Evolutionary conservation across 2,329 filamentous ascomycete species (phyloP), one percentile per base, ranked within the genome.

Genomic region (Hymenoscyphus occultus): DNA sequence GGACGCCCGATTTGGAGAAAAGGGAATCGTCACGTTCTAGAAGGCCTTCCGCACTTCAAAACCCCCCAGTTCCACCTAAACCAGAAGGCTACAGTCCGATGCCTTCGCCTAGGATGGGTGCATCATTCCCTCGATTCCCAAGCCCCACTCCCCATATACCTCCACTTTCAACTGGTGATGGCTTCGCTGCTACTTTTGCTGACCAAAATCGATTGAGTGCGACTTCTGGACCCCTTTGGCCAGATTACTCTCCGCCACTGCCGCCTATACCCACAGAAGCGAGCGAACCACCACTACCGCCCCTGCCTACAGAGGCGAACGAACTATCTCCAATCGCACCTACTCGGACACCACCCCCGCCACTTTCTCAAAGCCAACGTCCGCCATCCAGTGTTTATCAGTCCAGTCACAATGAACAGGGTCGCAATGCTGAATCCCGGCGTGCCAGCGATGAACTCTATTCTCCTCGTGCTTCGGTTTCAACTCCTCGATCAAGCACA

Each of bases 11-110:
- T 16, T 71, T 73, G 1, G 73, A 76, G 22, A 72, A 76, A 31
- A 74, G 74, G 63, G 78, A 78, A 31, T 75, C 76, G 13, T 77
- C 79, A 13, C 79, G 80, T 54, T 77, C 79, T 0, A 83, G 81
- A 65, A 78, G 68, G 9, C 64, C 67, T 40, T 77, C 77, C 5
- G 76, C 76, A 22, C 77, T 78, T 3, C 77, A 77, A 1, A 77
- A 65, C 76, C 68, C 70, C 28, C 66, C 60, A 2, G 66, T 71
- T 39, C 71, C 70, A 13, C 70, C 69, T 6, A 74, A 73, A 56
- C 65, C 68, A 12, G 69, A 71, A 3, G 64, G 65, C 7, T 72
- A 74, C 64, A 74, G 69, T 51, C 70, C 72, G 2, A 59, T 68
- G 39, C 69, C 69, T 7, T 73, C 71, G 40, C 71, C 74, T 35